A percentile compares a stretch with the other conserved stretches of the same genome.
phyloP scores from a whole-genome alignment of 192 early-diverging fungal genomes.

The Linnemannia elongata region DNA sequence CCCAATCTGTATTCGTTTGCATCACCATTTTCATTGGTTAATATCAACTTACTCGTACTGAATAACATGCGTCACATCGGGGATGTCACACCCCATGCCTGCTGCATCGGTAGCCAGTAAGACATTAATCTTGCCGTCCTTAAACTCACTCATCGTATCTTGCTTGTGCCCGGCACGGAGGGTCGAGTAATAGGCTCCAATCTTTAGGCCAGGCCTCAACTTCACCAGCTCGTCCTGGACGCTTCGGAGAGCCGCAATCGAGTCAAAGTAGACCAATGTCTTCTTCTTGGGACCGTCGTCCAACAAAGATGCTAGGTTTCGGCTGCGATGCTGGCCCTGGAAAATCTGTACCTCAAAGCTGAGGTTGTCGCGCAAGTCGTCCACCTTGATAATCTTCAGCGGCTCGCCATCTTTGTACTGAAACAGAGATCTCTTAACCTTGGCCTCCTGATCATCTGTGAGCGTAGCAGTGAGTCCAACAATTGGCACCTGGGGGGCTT shows the following conservation, averaged over 20 bases:
- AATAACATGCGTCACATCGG: conserved; percentile 22
- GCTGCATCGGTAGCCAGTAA: conserved; percentile 17
- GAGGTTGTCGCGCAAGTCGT: too few species aligned
- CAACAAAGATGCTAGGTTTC: too few species aligned
- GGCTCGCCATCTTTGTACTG: too few species aligned
- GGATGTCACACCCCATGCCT: conserved; percentile 19
- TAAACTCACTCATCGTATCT: conserved; percentile 5
- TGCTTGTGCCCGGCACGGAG: not conserved
- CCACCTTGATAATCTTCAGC: too few species aligned
- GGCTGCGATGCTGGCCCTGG: too few species aligned
- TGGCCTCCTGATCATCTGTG: too few species aligned
- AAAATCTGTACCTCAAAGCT: not conserved
- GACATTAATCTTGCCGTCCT: not conserved
- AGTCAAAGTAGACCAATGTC: too few species aligned
- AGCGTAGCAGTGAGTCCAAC: too few species aligned
- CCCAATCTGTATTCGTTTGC: not conserved
- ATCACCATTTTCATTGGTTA: not conserved
- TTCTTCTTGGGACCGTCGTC: too few species aligned
- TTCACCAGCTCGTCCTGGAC: too few species aligned
- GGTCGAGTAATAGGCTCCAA: conserved; percentile 1
- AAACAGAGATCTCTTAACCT: too few species aligned
- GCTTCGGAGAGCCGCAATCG: too few species aligned
- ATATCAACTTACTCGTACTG: conserved; percentile 21
- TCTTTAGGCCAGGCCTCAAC: not conserved
- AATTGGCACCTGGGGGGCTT: not conserved